Conservation (phyloP, 352 stramenopile genomes). For the Phytophthora rubi region DNA sequence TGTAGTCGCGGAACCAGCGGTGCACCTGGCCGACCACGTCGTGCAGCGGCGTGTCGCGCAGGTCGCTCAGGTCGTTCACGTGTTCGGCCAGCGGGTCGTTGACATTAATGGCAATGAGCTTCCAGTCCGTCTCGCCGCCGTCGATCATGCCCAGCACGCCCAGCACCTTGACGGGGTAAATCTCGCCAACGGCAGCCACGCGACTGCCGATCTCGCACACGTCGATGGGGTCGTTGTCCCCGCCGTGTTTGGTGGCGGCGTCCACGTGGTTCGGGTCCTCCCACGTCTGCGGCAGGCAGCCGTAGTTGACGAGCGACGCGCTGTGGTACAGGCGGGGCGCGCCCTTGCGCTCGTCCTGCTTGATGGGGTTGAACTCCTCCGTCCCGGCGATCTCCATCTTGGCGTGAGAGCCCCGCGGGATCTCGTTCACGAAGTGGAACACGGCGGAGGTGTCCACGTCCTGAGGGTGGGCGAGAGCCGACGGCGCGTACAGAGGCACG, state of each 20-base stretch:
- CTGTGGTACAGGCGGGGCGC: constrained; percentile 92
- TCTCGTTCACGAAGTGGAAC: constrained; percentile 96
- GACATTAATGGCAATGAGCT: constrained; percentile 97
- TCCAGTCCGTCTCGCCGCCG: constrained; percentile 99
- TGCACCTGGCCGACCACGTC: constrained; percentile 76
- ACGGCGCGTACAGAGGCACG: constrained; percentile 82
- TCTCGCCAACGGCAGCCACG: constrained; percentile 88
- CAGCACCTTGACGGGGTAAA: constrained; percentile 97
- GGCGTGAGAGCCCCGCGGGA: constrained; percentile 84
- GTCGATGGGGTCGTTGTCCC: constrained; percentile 99
- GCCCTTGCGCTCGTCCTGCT: constrained; percentile 98
- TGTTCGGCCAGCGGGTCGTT: constrained; percentile 95
- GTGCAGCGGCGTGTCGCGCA: constrained; percentile 73
- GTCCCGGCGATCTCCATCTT: constrained; percentile 96
- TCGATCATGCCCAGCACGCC: constrained; percentile 99
- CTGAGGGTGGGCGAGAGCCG: constrained; percentile 38
- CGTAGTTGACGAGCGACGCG: constrained; percentile 96
- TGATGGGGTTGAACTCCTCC: constrained; percentile 94
- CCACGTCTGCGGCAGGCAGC: constrained; percentile 99
- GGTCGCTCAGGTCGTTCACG: constrained; percentile 95
- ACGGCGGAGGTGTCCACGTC: constrained; percentile 48
- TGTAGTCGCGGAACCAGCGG: constrained; percentile 99
- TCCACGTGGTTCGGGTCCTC: constrained; percentile 98
- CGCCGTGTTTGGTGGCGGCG: constrained; percentile 87
- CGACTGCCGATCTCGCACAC: constrained; percentile 98